A percentile compares a stretch with the other conserved stretches of the same genome.
Conservation (phyloP, 2,329 filamentous ascomycete genomes). For the Talaromyces sp. region DNA sequence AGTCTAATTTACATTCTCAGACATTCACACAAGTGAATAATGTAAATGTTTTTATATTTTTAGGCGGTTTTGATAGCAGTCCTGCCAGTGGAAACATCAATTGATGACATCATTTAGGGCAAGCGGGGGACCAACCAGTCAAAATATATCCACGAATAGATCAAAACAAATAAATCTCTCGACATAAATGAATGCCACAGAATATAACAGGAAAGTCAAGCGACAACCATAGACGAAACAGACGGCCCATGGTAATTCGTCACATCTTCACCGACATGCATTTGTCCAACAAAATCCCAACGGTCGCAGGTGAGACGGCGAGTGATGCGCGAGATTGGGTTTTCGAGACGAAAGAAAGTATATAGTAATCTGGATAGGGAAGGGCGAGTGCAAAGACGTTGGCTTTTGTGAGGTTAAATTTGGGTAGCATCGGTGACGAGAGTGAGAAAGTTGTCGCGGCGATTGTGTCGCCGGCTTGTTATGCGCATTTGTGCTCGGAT, state of each 20-base stretch:
- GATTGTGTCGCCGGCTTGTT: not conserved
- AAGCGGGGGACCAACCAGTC: no score
- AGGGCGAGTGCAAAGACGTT: not conserved
- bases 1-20: no score
- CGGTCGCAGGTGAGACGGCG: not conserved
- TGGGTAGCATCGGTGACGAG: not conserved
- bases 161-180: no score
- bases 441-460: not conserved
- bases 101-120: no score
- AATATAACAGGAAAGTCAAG: no score
- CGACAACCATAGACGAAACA: not conserved
- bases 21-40: no score
- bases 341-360: not conserved
- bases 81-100: no score
- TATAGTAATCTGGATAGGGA: not conserved
- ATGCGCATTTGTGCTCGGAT: not conserved
- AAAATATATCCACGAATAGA: no score
- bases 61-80: no score
- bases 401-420: not conserved
- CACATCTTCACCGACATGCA: not conserved
- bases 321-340: not conserved
- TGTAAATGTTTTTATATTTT: no score
- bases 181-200: not conserved
- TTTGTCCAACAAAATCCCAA: not conserved
- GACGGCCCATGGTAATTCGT: not conserved